Conservation (phyloP, 176 grass and related monocot genomes). For the Oropetium thomaeum region DNA sequence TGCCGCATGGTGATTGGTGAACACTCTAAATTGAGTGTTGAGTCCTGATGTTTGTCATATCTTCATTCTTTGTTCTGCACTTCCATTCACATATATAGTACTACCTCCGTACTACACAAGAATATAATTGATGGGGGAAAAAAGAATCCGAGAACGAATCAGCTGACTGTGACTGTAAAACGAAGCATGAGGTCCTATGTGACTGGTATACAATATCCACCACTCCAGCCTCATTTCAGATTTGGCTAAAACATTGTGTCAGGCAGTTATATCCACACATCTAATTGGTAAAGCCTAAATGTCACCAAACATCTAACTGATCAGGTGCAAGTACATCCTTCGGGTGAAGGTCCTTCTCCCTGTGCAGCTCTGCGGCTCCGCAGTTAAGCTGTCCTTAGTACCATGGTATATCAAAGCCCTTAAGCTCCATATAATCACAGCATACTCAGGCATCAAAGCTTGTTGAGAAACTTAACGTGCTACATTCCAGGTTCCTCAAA, state of each 20-base stretch:
- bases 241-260: neutral
- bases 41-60: no score
- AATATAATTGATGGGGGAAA: neutral
- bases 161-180: neutral
- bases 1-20: no score
- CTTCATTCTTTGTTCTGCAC: no score
- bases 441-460: constrained; percentile 52
- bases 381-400: neutral
- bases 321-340: constrained; percentile 16
- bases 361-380: neutral
- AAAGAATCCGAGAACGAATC: neutral
- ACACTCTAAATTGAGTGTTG: no score
- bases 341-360: neutral
- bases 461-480: constrained; percentile 75
- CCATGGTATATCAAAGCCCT: neutral
- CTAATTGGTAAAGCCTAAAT: constrained; percentile 21
- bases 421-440: neutral
- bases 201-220: constrained; percentile 1
- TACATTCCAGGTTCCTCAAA: constrained; percentile 88
- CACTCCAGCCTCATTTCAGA: neutral
- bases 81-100: neutral
- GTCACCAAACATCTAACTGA: constrained; percentile 17
- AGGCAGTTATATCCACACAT: neutral
- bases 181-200: neutral
- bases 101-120: neutral